Conservation (phyloP, 768 basidiomycete genomes). For the Polyporus arcularius region DNA sequence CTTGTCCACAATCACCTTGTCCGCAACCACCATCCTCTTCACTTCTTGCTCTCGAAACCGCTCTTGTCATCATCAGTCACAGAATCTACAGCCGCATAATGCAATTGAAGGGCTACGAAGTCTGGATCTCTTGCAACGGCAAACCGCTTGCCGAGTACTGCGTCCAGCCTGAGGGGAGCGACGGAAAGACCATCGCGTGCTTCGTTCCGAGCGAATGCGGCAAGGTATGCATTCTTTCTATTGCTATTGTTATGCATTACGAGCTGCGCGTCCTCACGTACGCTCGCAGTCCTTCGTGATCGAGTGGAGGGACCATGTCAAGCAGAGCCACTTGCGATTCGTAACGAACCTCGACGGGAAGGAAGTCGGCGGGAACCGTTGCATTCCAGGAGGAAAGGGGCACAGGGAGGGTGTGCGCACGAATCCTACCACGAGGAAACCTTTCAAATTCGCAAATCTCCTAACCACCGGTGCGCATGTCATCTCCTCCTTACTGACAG, state of each 20-base stretch:
- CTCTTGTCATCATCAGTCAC: too few relatives aligned
- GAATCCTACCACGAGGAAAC: not conserved
- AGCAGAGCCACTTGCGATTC: not conserved
- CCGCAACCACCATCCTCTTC: too few relatives aligned
- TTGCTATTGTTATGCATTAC: too few relatives aligned
- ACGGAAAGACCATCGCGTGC: conserved; percentile 8
- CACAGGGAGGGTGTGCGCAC: conserved; percentile 1
- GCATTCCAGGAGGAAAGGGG: not conserved
- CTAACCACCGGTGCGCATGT: conserved; percentile 8
- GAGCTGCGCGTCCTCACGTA: not conserved
- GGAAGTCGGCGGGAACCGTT: not conserved
- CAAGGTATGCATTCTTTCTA: conserved; percentile 2
- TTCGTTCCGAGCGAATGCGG: conserved; percentile 18
- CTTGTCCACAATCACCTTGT: too few relatives aligned
- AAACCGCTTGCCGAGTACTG: conserved; percentile 6
- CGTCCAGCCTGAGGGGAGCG: not conserved
- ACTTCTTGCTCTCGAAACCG: too few relatives aligned
- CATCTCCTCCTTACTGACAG: not conserved
- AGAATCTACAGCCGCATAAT: not conserved
- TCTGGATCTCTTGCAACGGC: conserved; percentile 5
- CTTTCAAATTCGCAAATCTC: conserved; percentile 11
- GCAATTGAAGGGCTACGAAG: conserved; percentile 5
- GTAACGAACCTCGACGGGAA: not conserved
- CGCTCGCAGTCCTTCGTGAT: not conserved
- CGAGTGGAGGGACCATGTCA: not conserved